Base-by-base conservation (phyloP, 768 basidiomycete genomes). In the Kwoniella sp. region DNA sequence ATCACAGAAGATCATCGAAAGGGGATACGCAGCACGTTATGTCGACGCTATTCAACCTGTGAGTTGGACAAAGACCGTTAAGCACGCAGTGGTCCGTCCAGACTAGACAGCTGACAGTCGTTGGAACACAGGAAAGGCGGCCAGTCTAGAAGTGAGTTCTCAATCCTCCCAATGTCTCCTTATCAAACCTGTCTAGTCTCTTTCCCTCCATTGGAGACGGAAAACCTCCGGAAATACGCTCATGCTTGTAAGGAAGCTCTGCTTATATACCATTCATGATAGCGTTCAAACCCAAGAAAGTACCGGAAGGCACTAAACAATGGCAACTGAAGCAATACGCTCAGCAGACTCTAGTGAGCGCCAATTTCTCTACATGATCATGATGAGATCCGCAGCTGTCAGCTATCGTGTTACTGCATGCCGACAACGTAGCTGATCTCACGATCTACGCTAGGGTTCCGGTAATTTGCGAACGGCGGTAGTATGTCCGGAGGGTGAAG, bases 261-360 rank as follows among this genome's bases (percentile, higher is more conserved):
- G 53, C 58, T 65, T 22, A 70, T 51, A 26, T 36, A 40, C 17
- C 8, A n/a, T 29, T 7, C 15, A 8, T 19, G 26, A 26, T 47
- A 79, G 76, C 95, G 19, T 97, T 98, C 86, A 95, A 94, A 77
- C 95, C 95, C 27, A 88, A 92, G 73, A 92, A 90, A 81, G 88
- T 93, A 24, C 90, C 92, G 4, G 92, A 95, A 80, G 94, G 94
- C 44, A 95, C 94, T 40, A 95, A 95, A 81, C 95, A 97, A 78
- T 97, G 94, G 79, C 95, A 98, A 82, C 83, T 99, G 68, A 88
- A 96, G 80, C 97, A 97, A 84, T 98, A 77, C 59, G 80, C 80
- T 40, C 79, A 81, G 54, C 77, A 78, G 49, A 81, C 80, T 1
- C 63, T 81, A 53, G 79, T 80, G 48, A 49, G 68, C n/a, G n/a